These are phyloP conservation scores for Rhytidiadelphus loreus DNA, from an alignment of 225 moss, liverwort and hornwort genomes.

Conservation along the genomic window DNA sequence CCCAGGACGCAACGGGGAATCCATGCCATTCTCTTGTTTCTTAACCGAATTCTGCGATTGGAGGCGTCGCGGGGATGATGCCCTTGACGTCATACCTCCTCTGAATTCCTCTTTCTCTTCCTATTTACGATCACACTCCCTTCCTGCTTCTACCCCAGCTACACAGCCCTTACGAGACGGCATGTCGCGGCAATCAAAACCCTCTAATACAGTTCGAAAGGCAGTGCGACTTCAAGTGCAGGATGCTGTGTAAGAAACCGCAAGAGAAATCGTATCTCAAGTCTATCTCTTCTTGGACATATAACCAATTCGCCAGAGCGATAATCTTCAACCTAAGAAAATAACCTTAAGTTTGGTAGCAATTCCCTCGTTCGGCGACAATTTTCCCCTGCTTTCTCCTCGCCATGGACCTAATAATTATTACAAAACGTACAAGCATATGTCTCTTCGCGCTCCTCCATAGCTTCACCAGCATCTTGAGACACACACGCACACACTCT, in stretches of 20 bases:
- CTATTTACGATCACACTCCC: neutral
- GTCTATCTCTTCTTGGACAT: neutral
- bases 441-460: constrained; percentile 30
- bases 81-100: constrained; percentile 11
- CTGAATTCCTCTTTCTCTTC: neutral
- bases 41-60: constrained; percentile 43
- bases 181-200: neutral
- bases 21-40: constrained; percentile 32
- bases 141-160: neutral
- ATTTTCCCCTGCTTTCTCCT: constrained; percentile 28
- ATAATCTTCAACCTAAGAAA: neutral
- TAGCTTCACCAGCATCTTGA: constrained; percentile 22
- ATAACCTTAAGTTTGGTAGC: neutral
- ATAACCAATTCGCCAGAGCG: neutral
- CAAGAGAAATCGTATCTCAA: neutral
- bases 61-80: constrained; percentile 30
- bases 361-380: neutral
- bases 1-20: neutral
- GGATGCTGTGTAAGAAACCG: neutral
- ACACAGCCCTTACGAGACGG: neutral
- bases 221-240: neutral
- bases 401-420: constrained; percentile 35
- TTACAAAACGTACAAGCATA: constrained; percentile 14
- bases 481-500: neutral
- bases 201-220: neutral